Percentiles rank a stretch among this genome's conserved stretches.
phyloP scores from a whole-genome alignment of 2,329 filamentous ascomycete genomes.

The Pestalotiopsis sp. region DNA sequence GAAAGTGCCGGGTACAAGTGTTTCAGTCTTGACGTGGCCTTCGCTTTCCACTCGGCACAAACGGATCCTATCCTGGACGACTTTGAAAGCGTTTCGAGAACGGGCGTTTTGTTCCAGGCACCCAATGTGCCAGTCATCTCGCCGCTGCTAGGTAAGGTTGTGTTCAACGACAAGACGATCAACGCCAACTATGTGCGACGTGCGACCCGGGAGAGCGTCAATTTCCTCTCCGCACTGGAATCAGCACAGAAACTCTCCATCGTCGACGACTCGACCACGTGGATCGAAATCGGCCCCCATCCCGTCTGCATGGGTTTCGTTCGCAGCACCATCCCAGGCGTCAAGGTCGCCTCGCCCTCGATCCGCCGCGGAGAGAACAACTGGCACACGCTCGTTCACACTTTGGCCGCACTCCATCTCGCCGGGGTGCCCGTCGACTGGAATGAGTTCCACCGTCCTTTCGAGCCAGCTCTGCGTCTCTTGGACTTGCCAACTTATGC shows the following conservation, averaged over 20 bases:
- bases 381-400: conserved; percentile 55
- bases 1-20: conserved; percentile 39
- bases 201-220: conserved; percentile 63
- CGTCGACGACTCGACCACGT: conserved; percentile 57
- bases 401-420: conserved; percentile 52
- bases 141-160: conserved; percentile 21
- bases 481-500: conserved; percentile 67
- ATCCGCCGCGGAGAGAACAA: conserved; percentile 56
- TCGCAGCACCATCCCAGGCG: conserved; percentile 31
- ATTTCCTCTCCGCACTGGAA: conserved; percentile 61
- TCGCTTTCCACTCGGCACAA: conserved; percentile 55
- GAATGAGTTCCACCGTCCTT: conserved; percentile 65
- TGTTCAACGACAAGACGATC: conserved; percentile 40
- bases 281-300: conserved; percentile 69
- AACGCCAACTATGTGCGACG: conserved; percentile 59
- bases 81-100: conserved; percentile 48
- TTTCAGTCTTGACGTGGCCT: conserved; percentile 49
- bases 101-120: conserved; percentile 35
- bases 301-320: conserved; percentile 62
- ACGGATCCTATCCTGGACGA: conserved; percentile 57
- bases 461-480: conserved; percentile 42
- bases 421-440: conserved; percentile 67
- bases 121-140: conserved; percentile 50
- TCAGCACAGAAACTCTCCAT: conserved; percentile 45
- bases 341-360: conserved; percentile 47